Evolutionary conservation across 2,329 filamentous ascomycete genomes (phyloP), one percentile per base, ranked within the genome.

Genomic region (Sarocladium kiliense): DNA sequence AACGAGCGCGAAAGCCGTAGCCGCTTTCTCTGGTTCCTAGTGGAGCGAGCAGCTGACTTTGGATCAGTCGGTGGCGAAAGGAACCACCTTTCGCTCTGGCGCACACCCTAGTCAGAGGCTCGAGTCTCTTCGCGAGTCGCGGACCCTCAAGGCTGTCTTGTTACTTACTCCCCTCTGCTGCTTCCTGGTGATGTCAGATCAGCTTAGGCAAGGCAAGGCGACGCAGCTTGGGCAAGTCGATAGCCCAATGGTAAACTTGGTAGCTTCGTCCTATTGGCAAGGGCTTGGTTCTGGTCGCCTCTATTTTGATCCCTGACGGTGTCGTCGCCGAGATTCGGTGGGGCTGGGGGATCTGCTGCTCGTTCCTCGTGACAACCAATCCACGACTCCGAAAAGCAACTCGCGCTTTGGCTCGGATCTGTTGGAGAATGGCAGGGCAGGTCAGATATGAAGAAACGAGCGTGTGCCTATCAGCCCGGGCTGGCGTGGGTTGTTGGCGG

Each of bases 41-140:
- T 51, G 47, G 47, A 51, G 47, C 47, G 47, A 51, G 47, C 47
- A 51, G 47, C 47, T 51, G 47, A 51, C 47, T 49, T n/a, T 51
- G 47, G 47, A 36, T 51, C 47, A 36, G 27, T 51, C 5, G 47
- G 47, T 51, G 47, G 47, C 47, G 25, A 51, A 51, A 26, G 47
- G 47, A 36, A 51, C 47, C 47, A 51, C 47, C 47, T 51, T 51
- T 51, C 36, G 18, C 27, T 19, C 18, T 51, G 47, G 47, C 27
- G 30, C 47, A 36, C 47, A 36, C 30, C 47, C 27, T 51, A 36
- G 47, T 51, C 47, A 51, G 47, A 16, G 26, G 47, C 41, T 51
- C 47, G 47, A 51, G 27, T 51, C 27, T 36, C 27, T 51, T 51
- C 18, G 47, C 47, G 47, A 51, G 16, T 51, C 18, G 47, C 27